Evolutionary conservation across 768 basidiomycete genomes (phyloP), one percentile per base, ranked within the genome.

Genomic region (Collybia sordida): DNA sequence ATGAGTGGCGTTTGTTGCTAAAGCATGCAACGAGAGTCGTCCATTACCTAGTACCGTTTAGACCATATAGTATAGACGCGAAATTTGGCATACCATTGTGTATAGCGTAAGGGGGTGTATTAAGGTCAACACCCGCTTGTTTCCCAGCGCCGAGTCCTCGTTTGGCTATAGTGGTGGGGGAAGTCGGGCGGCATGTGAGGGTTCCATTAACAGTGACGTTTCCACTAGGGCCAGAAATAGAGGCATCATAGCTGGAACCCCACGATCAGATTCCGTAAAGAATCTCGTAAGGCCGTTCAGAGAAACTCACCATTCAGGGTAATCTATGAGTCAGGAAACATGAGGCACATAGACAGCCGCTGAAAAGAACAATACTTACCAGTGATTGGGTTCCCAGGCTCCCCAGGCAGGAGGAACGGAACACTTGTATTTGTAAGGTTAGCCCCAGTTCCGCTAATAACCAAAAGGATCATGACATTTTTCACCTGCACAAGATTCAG

Each of bases 1-100:
- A 63, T 90, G 85, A 1, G 86, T 85, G 0, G 86, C 86, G 54
- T 90, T 90, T 2, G 85, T 86, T 2, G 85, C 82, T 17, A 90
- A 54, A 1, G 86, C 77, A 52, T 79, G 75, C 5, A 66, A 45
- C 1, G 75, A 80, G n/a, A 90, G 68, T 0, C 70, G 66, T 2
- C 79, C 84, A 52, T 65, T 61, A 7, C 76, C 86, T 83, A 45
- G 23, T 15, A 42, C 39, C 12, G 35, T 40, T 50, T 9, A 53
- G 39, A 28, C 38, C 43, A 38, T 21, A 15, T 44, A 42, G 44
- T 12, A 17, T 31, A 23, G 40, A 19, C 18, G 19, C 37, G 38
- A 18, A 37, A 21, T 24, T 25, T 49, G 35, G 52, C 70, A 54
- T 36, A 82, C 86, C 85, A 52, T 90, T 88, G 66, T 88, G 84